Percentiles rank a stretch among this genome's conserved stretches.
phyloP scores from a whole-genome alignment of 2,329 filamentous ascomycete species.

The Cladophialophora carrionii region DNA sequence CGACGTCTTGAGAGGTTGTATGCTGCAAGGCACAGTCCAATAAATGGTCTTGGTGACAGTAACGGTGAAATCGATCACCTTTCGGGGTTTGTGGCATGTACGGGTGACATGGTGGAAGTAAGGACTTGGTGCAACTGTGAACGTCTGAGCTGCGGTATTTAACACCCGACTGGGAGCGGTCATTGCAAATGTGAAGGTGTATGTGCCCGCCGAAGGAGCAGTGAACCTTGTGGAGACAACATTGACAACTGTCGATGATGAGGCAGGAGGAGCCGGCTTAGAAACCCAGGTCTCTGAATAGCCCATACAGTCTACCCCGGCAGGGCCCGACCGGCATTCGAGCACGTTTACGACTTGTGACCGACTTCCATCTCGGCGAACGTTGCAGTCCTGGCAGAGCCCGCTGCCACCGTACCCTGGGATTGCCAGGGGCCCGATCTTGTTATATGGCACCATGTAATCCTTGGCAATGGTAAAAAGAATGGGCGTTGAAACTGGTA shows the following conservation, averaged over 20 bases:
- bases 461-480: conserved; percentile 32
- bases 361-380: conserved; percentile 30
- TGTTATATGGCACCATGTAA: conserved; percentile 33
- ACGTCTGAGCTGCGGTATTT: conserved; percentile 17
- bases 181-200: conserved; percentile 34
- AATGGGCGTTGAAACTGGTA: conserved; percentile 20
- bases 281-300: conserved; percentile 33
- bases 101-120: conserved; percentile 30
- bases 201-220: conserved; percentile 29
- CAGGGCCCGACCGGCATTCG: conserved; percentile 30
- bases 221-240: conserved; percentile 24
- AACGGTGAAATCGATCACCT: conserved; percentile 33
- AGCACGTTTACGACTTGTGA: conserved; percentile 31
- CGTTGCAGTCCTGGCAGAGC: conserved; percentile 30
- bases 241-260: conserved; percentile 14
- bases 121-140: conserved; percentile 33
- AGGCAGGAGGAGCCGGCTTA: conserved; percentile 24
- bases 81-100: conserved; percentile 21
- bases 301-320: conserved; percentile 23
- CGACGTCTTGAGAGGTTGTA: conserved; percentile 22
- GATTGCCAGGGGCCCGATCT: conserved; percentile 34
- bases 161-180: conserved; percentile 21
- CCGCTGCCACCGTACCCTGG: conserved; percentile 35
- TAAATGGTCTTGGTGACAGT: conserved; percentile 34
- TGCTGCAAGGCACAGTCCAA: conserved; percentile 25